phyloP scores from a whole-genome alignment of 108 stramenopile species.

The Fragilaria radians region DNA sequence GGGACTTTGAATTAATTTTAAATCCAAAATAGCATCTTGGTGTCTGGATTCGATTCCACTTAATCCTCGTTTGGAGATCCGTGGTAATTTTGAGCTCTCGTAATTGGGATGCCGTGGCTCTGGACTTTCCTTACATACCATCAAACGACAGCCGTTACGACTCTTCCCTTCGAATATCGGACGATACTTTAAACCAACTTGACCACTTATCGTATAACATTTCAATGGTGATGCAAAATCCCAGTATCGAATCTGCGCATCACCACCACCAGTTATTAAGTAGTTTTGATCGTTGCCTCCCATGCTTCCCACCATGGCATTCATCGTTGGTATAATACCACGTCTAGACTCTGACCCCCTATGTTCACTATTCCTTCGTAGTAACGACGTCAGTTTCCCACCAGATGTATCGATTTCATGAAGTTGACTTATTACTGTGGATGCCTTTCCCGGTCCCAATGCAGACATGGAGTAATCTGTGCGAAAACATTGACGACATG shows the following conservation, averaged over 20 bases:
- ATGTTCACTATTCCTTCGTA: not conserved
- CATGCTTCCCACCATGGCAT: conserved; percentile 77
- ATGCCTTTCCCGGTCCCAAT: not conserved
- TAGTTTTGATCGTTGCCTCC: conserved; percentile 56
- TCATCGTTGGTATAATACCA: conserved; percentile 15
- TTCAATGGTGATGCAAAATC: conserved; percentile 76
- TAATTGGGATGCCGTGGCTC: conserved; percentile 25
- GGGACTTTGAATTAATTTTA: conserved; percentile 60
- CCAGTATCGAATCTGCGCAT: conserved; percentile 83
- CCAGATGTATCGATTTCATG: not conserved
- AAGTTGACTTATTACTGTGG: not conserved
- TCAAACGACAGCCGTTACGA: conserved; percentile 38
- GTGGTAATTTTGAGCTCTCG: conserved; percentile 35
- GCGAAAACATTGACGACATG: conserved; percentile 79
- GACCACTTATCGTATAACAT: conserved; percentile 79
- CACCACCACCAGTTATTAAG: conserved; percentile 87
- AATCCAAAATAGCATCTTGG: conserved; percentile 65
- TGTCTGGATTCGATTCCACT: conserved; percentile 33
- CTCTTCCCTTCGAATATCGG: conserved; percentile 68
- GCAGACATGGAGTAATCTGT: too few species aligned
- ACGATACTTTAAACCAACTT: conserved; percentile 43
- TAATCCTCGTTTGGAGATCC: conserved; percentile 23
- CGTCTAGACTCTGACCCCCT: not conserved
- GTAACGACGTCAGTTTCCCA: not conserved
- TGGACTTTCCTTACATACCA: conserved; percentile 64